Base-by-base conservation (phyloP, 768 basidiomycete genomes). In the Rhizopogon rudus region DNA sequence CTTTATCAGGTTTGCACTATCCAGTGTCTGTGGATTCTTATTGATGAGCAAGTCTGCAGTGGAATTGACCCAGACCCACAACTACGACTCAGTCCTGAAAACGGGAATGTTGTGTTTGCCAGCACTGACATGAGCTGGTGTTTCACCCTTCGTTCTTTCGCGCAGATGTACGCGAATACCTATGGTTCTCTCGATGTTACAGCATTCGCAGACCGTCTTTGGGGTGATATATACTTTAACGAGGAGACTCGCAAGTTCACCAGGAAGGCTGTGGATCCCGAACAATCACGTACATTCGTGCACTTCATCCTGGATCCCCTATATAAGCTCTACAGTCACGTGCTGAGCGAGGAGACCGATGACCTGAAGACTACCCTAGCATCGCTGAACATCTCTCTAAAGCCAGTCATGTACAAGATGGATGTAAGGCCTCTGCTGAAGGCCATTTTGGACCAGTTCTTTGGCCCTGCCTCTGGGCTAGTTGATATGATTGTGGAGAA, bases 181-280 rank as follows among this genome's bases (percentile, higher is more conserved):
- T 98, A 87, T 65, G 92, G 94, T 28, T 77, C 83, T 9, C 73
- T 98, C 51, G 90, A 98, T 65, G 83, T 93, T n/a, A 70, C 80
- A 35, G 81, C 86, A 8, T 96, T 99, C 61, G 93, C 95, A 16
- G 83, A 83, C 60, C 84, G 97, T 37, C 81, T 99, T 13, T 99
- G 97, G 97, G 97, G 97, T 14, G 95, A 98, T 73, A 93, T 98
- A 65, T 99, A 93, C 75, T 98, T 91, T 73, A 85, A 94, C 71
- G 66, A 77, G 42, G 85, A 91, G 56, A 83, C 82, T 16, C 84
- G 93, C 56, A 94, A 94, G 68, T 99, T 99, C 70, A 87, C 86
- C 3, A 84, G 93, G 48, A 94, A 93, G 68, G 83, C 83, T 41
- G 73, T 81, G 5, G 93, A 93, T 62, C 81, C 88, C 0, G 91